Evolutionary conservation across 2,329 filamentous ascomycete genomes (phyloP), one percentile per base, ranked within the genome.

Genomic region (Pseudocercospora pini-densiflorae): DNA sequence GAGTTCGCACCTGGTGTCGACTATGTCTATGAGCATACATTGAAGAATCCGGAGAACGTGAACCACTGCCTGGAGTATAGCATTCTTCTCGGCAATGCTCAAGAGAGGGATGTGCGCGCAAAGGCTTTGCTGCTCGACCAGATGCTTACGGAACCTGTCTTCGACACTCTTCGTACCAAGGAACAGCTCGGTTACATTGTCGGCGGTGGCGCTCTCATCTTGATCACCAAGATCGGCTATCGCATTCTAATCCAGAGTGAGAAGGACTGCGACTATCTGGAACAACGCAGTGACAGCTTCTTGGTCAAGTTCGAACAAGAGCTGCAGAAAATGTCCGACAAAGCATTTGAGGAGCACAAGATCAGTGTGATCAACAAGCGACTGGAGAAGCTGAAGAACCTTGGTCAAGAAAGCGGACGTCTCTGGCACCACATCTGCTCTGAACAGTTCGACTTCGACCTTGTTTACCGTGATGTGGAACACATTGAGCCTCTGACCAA

Each of bases 181-280:
- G 94, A 99, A 79, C 94, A 99, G 80, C 89, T 99, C 6, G 95
- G 95, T 12, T 99, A 99, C 73, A 92, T 99, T 61, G 94, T 99
- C 0, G 97, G 94, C 80, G 94, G 92, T 58, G 92, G 93, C 29
- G 85, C 89, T 45, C 86, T 87, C 61, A 88, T 91, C 63, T 82
- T 88, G n/a, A 93, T 91, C 0, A 94, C 91, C 0, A 90, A 92
- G 73, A 76, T 79, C 1, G 92, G 92, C 0, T 95, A 95, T 79
- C 88, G 94, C 5, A 91, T 99, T 70, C 87, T 98, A 68, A 93
- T 99, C 31, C 95, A 99, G 81, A 97, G 93, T 76, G 94, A 99
- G 80, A 90, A 90, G 76, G 89, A 90, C 2, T 90, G 92, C 0
- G 85, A 90, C 49, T 98, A 96, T 75, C 83, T 99, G 1, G 94